phyloP scores from a whole-genome alignment of 345 rosid genomes.

The Eucalyptus leucophloia region DNA sequence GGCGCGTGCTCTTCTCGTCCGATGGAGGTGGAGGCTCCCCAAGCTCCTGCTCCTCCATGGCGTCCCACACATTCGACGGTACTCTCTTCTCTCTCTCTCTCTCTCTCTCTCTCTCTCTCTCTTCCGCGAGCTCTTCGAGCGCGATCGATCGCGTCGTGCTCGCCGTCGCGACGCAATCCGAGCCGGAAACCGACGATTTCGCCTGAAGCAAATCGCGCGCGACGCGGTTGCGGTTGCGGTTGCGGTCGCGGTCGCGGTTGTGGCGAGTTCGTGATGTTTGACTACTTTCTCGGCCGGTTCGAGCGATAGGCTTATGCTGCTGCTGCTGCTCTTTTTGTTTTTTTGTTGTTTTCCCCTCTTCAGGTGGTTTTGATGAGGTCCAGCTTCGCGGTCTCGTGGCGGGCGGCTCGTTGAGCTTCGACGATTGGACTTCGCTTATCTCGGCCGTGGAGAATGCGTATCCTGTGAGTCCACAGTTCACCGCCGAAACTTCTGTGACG shows the following conservation, averaged over 20 bases:
- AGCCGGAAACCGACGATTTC: not conserved
- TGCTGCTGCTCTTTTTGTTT: not conserved
- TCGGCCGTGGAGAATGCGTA: conserved; percentile 3
- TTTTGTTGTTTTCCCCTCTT: not conserved
- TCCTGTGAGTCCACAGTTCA: conserved; percentile 4
- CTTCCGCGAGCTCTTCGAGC: not conserved
- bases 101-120: not conserved
- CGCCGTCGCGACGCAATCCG: not conserved
- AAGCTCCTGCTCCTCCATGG: not conserved
- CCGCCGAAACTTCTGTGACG: not conserved
- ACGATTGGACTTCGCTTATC: conserved; percentile 28
- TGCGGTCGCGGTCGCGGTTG: not conserved
- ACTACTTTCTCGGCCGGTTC: not conserved
- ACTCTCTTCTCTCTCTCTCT: not conserved
- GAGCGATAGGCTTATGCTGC: not conserved
- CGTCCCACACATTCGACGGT: not conserved
- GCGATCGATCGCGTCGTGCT: not conserved
- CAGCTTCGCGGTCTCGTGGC: conserved; percentile 8
- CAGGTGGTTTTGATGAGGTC: not conserved
- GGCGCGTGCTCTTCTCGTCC: not conserved
- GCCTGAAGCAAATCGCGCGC: not conserved
- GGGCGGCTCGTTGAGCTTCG: conserved; percentile 6
- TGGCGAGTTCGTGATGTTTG: not conserved
- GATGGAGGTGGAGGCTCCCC: not conserved
- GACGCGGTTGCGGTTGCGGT: not conserved